phyloP scores from a whole-genome alignment of 2,329 filamentous ascomycete genomes.

The Pezicula radicicola region DNA sequence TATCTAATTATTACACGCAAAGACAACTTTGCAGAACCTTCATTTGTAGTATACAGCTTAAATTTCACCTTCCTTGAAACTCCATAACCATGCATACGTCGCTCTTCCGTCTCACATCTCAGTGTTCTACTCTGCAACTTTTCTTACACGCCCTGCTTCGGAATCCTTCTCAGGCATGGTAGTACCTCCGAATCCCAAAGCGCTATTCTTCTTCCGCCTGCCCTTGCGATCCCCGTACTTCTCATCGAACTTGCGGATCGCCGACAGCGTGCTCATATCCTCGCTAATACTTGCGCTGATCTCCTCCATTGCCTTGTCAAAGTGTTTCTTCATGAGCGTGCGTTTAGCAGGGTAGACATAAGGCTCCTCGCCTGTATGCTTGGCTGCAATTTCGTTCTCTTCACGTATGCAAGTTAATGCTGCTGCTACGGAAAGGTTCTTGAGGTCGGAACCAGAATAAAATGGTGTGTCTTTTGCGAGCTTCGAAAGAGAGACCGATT shows the following conservation, averaged over 20 bases:
- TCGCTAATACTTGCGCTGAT: constrained; percentile 91
- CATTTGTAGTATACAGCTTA: background rate
- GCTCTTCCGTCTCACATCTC: background rate
- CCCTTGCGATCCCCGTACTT: constrained; percentile 82
- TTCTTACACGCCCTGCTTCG: constrained; percentile 28
- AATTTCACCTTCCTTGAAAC: background rate
- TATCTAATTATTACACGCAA: no score
- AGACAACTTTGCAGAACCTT: background rate
- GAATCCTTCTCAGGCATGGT: constrained; percentile 24
- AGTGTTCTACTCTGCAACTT: constrained; percentile 14
- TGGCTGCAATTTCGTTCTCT: constrained; percentile 49
- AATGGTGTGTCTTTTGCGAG: constrained; percentile 68
- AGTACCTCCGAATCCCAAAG: constrained; percentile 54
- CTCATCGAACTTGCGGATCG: constrained; percentile 93
- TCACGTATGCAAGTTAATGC: constrained; percentile 78
- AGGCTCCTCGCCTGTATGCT: constrained; percentile 36
- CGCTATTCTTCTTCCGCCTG: constrained; percentile 53
- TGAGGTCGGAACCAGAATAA: constrained; percentile 81
- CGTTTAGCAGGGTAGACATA: constrained; percentile 64
- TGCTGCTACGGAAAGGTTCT: constrained; percentile 77
- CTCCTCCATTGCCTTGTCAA: constrained; percentile 80
- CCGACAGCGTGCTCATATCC: constrained; percentile 82
- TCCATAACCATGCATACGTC: background rate
- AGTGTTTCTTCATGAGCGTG: constrained; percentile 66
- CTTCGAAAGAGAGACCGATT: constrained; percentile 55